These are phyloP conservation scores for Pseudocohnilembus persalinus DNA, from an alignment of 169 alveolate species.

Conservation along the genomic window DNA sequence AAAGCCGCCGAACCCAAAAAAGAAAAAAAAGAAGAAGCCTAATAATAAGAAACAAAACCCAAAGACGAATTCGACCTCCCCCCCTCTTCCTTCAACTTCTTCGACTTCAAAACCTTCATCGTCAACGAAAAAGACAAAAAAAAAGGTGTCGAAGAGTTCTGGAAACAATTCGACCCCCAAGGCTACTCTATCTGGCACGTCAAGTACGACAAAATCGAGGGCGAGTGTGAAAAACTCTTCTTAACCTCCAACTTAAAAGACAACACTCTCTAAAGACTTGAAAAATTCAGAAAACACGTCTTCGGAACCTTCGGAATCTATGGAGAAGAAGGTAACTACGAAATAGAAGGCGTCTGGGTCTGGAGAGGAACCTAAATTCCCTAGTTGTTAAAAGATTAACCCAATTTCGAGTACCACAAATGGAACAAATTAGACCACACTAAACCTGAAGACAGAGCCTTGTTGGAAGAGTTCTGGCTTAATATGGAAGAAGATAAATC, in stretches of 20 bases:
- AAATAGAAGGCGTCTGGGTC: conserved; percentile 96
- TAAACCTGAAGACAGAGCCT: conserved; percentile 83
- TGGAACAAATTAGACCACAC: conserved; percentile 82
- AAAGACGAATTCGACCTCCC: background rate
- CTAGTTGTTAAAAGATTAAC: conserved; percentile 91
- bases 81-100: conserved; percentile 70
- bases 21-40: background rate
- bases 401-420: conserved; percentile 94
- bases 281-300: conserved; percentile 90
- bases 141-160: conserved; percentile 89
- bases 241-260: conserved; percentile 92
- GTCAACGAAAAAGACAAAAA: conserved; percentile 91
- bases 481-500: conserved; percentile 81
- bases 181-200: conserved; percentile 93
- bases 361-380: conserved; percentile 95
- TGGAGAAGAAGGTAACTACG: conserved; percentile 92
- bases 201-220: conserved; percentile 94
- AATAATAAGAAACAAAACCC: background rate
- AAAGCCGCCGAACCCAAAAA: background rate
- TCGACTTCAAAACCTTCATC: conserved; percentile 94
- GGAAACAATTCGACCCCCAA: conserved; percentile 84
- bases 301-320: conserved; percentile 94
- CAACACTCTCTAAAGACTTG: conserved; percentile 95
- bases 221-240: conserved; percentile 91
- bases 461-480: conserved; percentile 93